Conservation (phyloP, 2,329 filamentous ascomycete species). For the Cordyceps pruinosa region DNA sequence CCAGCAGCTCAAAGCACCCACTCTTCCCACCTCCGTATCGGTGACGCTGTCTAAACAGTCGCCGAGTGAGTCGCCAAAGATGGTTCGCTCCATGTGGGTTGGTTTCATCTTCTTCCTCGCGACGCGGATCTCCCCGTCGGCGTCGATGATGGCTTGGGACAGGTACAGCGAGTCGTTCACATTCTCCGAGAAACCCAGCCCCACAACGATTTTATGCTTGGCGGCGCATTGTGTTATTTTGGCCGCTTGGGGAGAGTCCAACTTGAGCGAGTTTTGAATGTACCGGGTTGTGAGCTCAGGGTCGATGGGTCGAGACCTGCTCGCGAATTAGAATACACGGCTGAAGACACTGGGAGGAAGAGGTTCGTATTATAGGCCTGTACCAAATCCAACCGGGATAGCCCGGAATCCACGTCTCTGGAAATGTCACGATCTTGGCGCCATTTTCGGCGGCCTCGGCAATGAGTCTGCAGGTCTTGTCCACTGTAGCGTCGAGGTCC, state of each 20-base stretch:
- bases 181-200: constrained; percentile 37
- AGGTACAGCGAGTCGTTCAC: constrained; percentile 35
- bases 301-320: neutral
- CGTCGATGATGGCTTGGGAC: constrained; percentile 37
- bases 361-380: neutral
- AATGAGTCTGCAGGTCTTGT: constrained; percentile 15
- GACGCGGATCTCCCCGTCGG: constrained; percentile 31
- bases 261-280: constrained; percentile 34
- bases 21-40: constrained; percentile 31
- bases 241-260: constrained; percentile 34
- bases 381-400: constrained; percentile 41
- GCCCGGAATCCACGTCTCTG: constrained; percentile 47
- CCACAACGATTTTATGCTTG: constrained; percentile 33
- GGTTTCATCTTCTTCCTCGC: constrained; percentile 45
- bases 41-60: constrained; percentile 34
- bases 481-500: constrained; percentile 18
- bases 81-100: constrained; percentile 44
- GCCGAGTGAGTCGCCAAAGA: constrained; percentile 40
- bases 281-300: constrained; percentile 18
- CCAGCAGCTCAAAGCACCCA: constrained; percentile 43
- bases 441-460: constrained; percentile 29
- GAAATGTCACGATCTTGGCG: constrained; percentile 48
- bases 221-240: constrained; percentile 27
- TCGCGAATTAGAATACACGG: neutral
- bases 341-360: neutral